Evolutionary conservation across 176 grass and related monocot species (phyloP), one percentile per base, ranked within the genome.

Genomic region (Eragrostis nindensis): DNA sequence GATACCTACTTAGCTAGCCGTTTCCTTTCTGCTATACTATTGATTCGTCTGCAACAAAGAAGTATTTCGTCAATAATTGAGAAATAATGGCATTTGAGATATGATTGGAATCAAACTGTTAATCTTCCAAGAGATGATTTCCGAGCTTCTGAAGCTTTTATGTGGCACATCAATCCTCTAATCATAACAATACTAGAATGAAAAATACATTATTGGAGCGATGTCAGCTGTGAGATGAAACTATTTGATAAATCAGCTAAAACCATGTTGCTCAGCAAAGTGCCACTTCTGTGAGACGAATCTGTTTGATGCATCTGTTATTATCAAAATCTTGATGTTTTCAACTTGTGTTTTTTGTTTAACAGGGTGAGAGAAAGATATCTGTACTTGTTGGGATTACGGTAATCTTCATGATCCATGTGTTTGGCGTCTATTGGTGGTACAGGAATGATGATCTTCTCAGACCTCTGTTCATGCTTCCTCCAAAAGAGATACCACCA

Each of bases 361-460:
- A 88, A 79, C 86, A 95, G 92, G 96, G 96, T 10, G 96, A 99
- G 72, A 89, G 96, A 82, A 99, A 91, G 88, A 79, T 93, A 79
- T 80, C 71, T 53, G 73, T 93, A 70, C 86, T 99, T 79, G 68
- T 90, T 71, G 92, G 92, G 53, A 99, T 99, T 78, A 90, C 89
- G 63, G 30, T 93, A 68, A 84, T 94, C 44, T 99, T 99, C 78
- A 84, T 86, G 70, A 75, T 91, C 82, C 96, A 99, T 91, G 88
- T 99, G 62, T 90, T 95, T 88, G 92, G 90, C 17, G 78, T 95
- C 40, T 99, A 95, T 89, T 95, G 96, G 92, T 99, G 92, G 96
- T 93, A 95, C 89, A 86, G 72, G 83, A 91, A 99, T 40, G 92
- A 95, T 72, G 88, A 93, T 75, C 84, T 99, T 83, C 87, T 92